A percentile compares a stretch with the other conserved stretches of the same genome.
These are phyloP conservation scores for Rhododendron ovatum DNA, from an alignment of 148 eudicot species.

Conservation along the genomic window DNA sequence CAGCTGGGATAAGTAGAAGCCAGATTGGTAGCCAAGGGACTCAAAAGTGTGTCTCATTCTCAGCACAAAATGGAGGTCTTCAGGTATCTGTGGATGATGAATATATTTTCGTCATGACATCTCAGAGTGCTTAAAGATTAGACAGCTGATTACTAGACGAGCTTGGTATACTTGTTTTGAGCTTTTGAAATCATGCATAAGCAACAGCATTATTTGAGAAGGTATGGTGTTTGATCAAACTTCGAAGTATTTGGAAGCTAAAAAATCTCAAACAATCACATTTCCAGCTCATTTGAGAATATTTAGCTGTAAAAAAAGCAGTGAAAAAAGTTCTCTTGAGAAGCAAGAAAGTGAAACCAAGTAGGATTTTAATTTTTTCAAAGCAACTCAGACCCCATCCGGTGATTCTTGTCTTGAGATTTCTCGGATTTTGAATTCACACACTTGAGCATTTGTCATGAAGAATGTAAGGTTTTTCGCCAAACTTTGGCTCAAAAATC, in stretches of 20 bases:
- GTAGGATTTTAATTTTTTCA: not conserved
- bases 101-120: not conserved
- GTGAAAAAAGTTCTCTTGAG: not conserved
- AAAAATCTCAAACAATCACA: not conserved
- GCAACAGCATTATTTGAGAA: not conserved
- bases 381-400: not conserved
- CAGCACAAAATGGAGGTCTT: slow-evolving; percentile 91
- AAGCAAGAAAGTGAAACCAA: not conserved
- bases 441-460: not conserved
- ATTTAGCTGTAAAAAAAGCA: not conserved
- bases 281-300: not conserved
- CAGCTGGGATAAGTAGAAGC: slow-evolving; percentile 84
- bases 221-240: not conserved
- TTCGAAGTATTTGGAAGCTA: not conserved
- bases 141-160: not conserved
- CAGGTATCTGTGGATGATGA: slow-evolving; percentile 58
- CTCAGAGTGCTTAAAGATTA: not conserved
- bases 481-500: not conserved
- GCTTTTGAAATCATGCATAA: not conserved
- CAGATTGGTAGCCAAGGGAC: slow-evolving; percentile 94
- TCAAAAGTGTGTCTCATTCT: slow-evolving; percentile 97
- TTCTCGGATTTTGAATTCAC: not conserved
- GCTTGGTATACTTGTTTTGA: not conserved
- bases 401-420: not conserved
- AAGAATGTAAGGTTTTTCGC: not conserved